Evolutionary conservation across 2,329 filamentous ascomycete species (phyloP).

Genomic region (Arthrocladium fulminans): DNA sequence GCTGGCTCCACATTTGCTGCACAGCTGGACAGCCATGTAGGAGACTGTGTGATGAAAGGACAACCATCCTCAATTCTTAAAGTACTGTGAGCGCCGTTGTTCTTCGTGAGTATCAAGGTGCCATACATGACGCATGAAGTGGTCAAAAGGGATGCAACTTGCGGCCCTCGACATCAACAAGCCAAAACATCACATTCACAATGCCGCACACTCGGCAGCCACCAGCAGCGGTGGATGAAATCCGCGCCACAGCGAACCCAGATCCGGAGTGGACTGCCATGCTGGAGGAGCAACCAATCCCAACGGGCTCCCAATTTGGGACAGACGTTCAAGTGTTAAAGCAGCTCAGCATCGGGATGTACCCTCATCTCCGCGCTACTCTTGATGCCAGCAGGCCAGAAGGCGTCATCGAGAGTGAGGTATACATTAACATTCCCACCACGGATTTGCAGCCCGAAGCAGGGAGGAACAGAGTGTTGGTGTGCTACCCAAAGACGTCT

Average conservation of each 20-base stretch:
- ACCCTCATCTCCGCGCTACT: slow-evolving; percentile 1
- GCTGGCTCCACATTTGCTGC: no score
- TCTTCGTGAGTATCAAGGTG: no score
- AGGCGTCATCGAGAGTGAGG: slow-evolving; percentile 13
- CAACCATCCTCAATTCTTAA: no score
- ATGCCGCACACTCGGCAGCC: slow-evolving; percentile 12
- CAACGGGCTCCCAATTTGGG: slow-evolving; percentile 9
- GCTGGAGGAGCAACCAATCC: slow-evolving; percentile 8
- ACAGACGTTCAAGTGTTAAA: slow-evolving; percentile 12
- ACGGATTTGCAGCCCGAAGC: slow-evolving; percentile 11
- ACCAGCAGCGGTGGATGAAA: slow-evolving; percentile 11
- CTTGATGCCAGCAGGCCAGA: slow-evolving; percentile 9
- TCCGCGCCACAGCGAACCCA: slow-evolving; percentile 13
- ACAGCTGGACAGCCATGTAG: no score
- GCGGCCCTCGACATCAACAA: not conserved
- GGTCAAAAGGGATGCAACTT: no score
- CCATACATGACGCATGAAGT: no score
- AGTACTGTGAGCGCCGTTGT: no score
- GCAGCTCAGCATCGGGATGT: slow-evolving; percentile 2
- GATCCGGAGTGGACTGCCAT: slow-evolving; percentile 14
- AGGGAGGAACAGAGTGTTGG: slow-evolving; percentile 8
- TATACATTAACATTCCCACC: slow-evolving; percentile 11
- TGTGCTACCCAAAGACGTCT: slow-evolving; percentile 10
- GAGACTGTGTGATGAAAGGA: no score
- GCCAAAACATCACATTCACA: not conserved